Evolutionary conservation across 169 alveolate genomes (phyloP), one percentile per base, ranked within the genome.

Genomic region (Cryptosporidium viatorum): DNA sequence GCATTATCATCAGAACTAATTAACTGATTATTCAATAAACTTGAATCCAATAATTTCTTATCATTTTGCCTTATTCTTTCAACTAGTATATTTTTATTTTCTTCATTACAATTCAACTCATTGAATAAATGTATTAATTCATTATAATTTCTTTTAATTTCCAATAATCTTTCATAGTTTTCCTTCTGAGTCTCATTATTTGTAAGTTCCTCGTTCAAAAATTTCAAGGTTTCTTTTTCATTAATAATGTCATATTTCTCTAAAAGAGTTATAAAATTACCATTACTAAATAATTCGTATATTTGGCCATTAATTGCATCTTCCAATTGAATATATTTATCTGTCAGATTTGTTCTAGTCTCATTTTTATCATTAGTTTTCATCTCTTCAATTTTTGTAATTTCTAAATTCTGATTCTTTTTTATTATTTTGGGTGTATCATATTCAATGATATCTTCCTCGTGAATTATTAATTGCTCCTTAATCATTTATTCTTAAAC

Each of bases 51-150:
- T n/a, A 73, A 59, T 37, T 73, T 73, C 37, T 51, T 29, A 35
- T 73, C 86, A 58, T 73, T 73, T 16, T 73, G 45, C 26, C 23
- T 73, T 26, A 73, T 73, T 55, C 86, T 73, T 3, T 73, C 86
- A 0, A 51, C 0, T 5, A 73, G 58, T 3, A 21, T 52, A 23
- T n/a, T 55, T 58, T 55, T 73, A 39, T 55, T 33, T 9, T 14
- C 18, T 31, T 73, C 55, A 51, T 58, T 16, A 9, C 33, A 14
- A n/a, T 55, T 73, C 29, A 73, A 35, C 2, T 33, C 55, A 8
- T 37, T 26, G 55, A 73, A 73, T 37, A 59, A 29, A 0, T 33
- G 29, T 18, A 14, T 55, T 41, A 73, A 23, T 18, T 55, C 58
- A 55, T 18, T 73, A 29, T 73, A 73, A n/a, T 73, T 33, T 14